Evolutionary conservation across 2,329 filamentous ascomycete species (phyloP), one percentile per base, ranked within the genome.

Genomic region (Madurella fahalii): DNA sequence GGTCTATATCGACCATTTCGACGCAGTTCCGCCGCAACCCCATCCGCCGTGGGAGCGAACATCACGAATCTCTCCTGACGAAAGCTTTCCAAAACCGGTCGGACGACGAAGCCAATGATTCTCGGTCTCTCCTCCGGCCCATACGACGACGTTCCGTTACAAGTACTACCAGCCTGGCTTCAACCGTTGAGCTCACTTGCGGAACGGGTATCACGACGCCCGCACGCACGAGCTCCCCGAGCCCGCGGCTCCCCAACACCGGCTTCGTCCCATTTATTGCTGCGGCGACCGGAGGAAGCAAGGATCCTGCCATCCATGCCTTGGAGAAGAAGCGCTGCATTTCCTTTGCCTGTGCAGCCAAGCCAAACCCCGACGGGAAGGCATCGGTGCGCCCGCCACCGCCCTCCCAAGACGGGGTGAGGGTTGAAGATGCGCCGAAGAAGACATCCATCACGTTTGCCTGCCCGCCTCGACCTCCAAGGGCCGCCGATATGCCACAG

Each of bases 201-300:
- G 94, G 96, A 66, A 94, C 89, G 54, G 92, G 90, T 56, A 75
- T 95, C 56, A 95, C 92, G 16, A 96, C 90, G 65, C 91, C 93
- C 41, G 87, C 90, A n/a, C 80, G 90, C 53, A 89, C 90, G 37
- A 90, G 84, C 69, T 93, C 90, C 0, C 90, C 92, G 1, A 97
- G 93, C 67, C 93, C 94, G 16, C 90, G 90, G n/a, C 77, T 86
- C 2, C 84, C 84, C 4, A 78, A 84, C 16, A 75, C 82, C 50
- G 72, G 75, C 17, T 75, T 78, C 52, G 67, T 73, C 8, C 73
- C 71, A 25, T 60, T 79, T n/a, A 40, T 46, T 15, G 41, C 51
- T 7, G 56, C 63, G 20, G 60, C 67, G 51, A 63, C 56, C 18
- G 60, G 56, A 9, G 60, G 58, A 31, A 51, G 68, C 39, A 78